Conservation (phyloP, 2,329 filamentous ascomycete genomes). For the Fusarium pseudoanthophilum region DNA sequence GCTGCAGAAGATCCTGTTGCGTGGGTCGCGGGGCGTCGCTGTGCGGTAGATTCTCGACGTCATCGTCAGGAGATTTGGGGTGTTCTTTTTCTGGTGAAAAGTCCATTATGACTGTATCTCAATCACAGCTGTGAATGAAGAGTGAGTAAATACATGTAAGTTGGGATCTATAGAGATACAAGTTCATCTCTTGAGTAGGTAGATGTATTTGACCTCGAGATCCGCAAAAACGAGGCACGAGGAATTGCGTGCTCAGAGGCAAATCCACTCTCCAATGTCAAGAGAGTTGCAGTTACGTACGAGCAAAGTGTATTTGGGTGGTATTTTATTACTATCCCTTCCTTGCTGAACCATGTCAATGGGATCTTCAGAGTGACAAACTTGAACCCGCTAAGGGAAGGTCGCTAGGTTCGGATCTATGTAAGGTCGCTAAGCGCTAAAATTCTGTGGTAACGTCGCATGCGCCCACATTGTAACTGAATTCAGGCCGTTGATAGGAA, state of each 20-base stretch:
- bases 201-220: background rate
- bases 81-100: constrained; percentile 28
- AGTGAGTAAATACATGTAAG: background rate
- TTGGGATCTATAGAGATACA: background rate
- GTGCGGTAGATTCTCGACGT: constrained; percentile 32
- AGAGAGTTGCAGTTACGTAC: constrained; percentile 29
- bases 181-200: background rate
- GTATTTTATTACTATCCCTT: background rate
- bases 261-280: constrained; percentile 28
- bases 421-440: background rate
- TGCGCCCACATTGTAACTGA: background rate
- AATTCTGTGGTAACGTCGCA: constrained; percentile 16
- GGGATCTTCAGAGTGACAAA: constrained; percentile 7
- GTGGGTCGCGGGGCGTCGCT: constrained; percentile 24
- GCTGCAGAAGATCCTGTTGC: constrained; percentile 59
- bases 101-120: too few species aligned
- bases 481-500: background rate
- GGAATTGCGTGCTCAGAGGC: constrained; percentile 45
- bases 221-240: constrained; percentile 31
- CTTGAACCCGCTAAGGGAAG: constrained; percentile 25
- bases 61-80: constrained; percentile 19
- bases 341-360: constrained; percentile 13
- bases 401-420: constrained; percentile 8
- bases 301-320: background rate
- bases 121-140: background rate